phyloP scores from a whole-genome alignment of 2,329 filamentous ascomycete species.

The Cladosporium velox region DNA sequence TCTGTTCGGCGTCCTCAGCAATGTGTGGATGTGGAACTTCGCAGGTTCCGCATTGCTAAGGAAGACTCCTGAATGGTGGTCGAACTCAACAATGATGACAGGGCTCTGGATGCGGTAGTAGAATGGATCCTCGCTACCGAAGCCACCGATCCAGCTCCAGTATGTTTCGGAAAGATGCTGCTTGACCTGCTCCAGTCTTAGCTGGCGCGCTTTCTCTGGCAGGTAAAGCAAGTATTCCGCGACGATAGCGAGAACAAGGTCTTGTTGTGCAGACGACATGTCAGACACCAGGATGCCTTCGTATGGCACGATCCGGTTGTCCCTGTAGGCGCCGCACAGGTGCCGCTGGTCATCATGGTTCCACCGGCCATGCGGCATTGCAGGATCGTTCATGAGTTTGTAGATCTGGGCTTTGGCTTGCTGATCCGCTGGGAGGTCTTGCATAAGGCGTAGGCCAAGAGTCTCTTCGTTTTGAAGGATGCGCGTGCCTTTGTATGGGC shows the following conservation, averaged over 20 bases:
- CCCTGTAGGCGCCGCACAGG: conserved; percentile 73
- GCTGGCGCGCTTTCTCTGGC: conserved; percentile 55
- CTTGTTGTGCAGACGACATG: conserved; percentile 53
- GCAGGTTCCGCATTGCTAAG: conserved; percentile 70
- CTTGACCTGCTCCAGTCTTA: conserved; percentile 58
- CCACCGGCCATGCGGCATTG: conserved; percentile 70
- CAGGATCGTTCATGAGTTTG: conserved; percentile 61
- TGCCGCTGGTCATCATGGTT: conserved; percentile 81
- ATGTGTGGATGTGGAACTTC: conserved; percentile 78
- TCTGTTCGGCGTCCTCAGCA: conserved; percentile 70
- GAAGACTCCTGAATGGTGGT: conserved; percentile 79
- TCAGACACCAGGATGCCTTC: conserved; percentile 63
- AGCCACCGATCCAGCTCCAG: conserved; percentile 77
- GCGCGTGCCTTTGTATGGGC: conserved; percentile 62
- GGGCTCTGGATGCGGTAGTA: conserved; percentile 79
- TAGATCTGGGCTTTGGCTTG: conserved; percentile 60
- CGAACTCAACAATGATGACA: conserved; percentile 73
- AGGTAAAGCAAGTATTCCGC: conserved; percentile 69
- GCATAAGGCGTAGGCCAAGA: conserved; percentile 70
- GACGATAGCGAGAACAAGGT: conserved; percentile 60
- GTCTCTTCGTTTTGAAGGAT: conserved; percentile 67
- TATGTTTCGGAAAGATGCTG: conserved; percentile 69
- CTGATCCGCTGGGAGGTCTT: conserved; percentile 53
- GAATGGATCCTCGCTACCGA: conserved; percentile 66
- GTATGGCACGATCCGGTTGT: conserved; percentile 73